Evolutionary conservation across 2,329 filamentous ascomycete genomes (phyloP), one percentile per base, ranked within the genome.

Genomic region (Scytalidium sp.): DNA sequence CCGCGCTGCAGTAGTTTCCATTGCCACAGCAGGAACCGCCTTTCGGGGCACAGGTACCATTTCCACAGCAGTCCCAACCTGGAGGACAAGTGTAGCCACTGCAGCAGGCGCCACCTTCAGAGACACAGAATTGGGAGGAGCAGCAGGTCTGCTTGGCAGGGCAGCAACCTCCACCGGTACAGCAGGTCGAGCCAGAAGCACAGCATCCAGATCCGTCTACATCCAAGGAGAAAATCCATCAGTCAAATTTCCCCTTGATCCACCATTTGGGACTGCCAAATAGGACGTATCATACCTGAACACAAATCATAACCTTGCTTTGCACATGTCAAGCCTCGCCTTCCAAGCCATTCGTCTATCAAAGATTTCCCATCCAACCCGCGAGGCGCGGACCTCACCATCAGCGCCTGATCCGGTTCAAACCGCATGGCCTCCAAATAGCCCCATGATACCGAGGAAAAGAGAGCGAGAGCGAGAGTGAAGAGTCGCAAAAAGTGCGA

Each of bases 71-170:
- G 19, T 43, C 41, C 42, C 27, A 50, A 13, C 50, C 53, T 11
- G 48, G 47, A 36, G 45, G 47, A 40, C 53, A 52, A 11, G 47
- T 48, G 19, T 48, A 47, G 20, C 22, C 19, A 42, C 27, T 10
- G 19, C 52, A 55, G 41, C 52, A 55, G 27, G 39, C 50, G 17
- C 46, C 52, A 15, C 52, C 52, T 43, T 36, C 32, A 21, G 52
- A 43, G 6, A 43, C 41, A 29, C 53, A 55, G n/a, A 42, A 47
- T 9, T 21, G n/a, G 5, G 45, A 29, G 19, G 46, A 40, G 29
- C 53, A 55, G 44, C 53, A 55, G 19, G 32, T 46, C 32, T 51
- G 47, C 1, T 32, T 41, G 2, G 53, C 15, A 32, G 47, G 39
- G 32, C 50, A 55, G 21, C 50, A 53, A n/a, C 32, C 32, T 9